Evolutionary conservation across 805 yeast species (phyloP).

Genomic region (Nakazawaea molendinolei): DNA sequence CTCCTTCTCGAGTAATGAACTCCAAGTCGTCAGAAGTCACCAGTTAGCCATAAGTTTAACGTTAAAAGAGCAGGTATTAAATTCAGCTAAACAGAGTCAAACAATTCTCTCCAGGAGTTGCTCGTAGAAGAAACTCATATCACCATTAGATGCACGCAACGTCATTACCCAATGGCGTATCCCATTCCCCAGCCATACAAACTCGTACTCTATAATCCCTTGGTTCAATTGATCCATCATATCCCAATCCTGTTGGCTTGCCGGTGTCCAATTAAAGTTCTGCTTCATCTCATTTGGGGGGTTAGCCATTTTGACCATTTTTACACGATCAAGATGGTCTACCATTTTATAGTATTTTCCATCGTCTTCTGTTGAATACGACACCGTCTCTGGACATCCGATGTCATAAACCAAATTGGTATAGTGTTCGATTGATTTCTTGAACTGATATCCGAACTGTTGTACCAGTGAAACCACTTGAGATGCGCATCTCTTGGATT

Average conservation of each 20-base stretch:
- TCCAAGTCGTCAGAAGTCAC: no score
- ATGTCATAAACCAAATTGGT: conserved; percentile 4
- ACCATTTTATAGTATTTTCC: not conserved
- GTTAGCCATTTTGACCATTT: not conserved
- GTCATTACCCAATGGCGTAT: not conserved
- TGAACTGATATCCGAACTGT: not conserved
- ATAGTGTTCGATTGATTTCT: not conserved
- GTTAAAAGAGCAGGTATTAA: no score
- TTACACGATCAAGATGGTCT: not conserved
- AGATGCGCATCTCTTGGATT: no score
- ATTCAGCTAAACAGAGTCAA: no score
- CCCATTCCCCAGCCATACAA: not conserved
- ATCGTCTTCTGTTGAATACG: no score
- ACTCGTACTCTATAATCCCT: no score
- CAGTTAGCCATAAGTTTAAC: no score
- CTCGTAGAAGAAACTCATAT: no score
- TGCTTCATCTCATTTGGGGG: not conserved
- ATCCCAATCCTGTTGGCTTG: not conserved
- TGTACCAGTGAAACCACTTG: no score
- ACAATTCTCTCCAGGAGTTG: no score
- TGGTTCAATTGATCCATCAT: not conserved
- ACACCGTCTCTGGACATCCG: conserved; percentile 3
- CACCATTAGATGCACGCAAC: no score
- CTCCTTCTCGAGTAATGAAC: no score
- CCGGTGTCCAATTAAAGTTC: not conserved